Conservation (phyloP, 148 eudicot species). For the Suaeda aralocaspica region DNA sequence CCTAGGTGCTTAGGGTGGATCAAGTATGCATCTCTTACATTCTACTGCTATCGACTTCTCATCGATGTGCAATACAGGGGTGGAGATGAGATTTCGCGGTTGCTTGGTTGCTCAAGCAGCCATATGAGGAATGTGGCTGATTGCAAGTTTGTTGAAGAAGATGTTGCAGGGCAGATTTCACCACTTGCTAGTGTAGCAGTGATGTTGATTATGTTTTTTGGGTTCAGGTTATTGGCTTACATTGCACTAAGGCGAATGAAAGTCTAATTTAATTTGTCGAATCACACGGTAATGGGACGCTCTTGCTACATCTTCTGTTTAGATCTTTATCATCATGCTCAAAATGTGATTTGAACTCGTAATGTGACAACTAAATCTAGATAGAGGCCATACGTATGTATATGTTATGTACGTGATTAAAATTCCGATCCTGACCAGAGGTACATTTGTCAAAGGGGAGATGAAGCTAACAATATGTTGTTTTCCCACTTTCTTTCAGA, state of each 20-base stretch:
- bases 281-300: too few species aligned
- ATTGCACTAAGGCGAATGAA: constrained; percentile 47
- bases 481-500: background rate
- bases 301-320: background rate
- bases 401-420: background rate
- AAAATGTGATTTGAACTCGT: too few species aligned
- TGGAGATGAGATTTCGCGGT: constrained; percentile 42
- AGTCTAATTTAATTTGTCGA: too few species aligned
- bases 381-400: background rate
- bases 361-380: background rate
- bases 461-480: constrained; percentile 9
- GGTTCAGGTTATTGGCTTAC: constrained; percentile 71
- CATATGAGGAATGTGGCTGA: constrained; percentile 17
- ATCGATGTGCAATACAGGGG: constrained; percentile 72
- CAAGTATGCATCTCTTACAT: constrained; percentile 63
- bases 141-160: constrained; percentile 71
- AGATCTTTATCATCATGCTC: too few species aligned
- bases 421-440: too few species aligned
- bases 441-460: too few species aligned
- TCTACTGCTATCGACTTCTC: constrained; percentile 61
- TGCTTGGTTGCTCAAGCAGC: constrained; percentile 45
- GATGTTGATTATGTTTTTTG: constrained; percentile 55
- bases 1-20: constrained; percentile 70
- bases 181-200: constrained; percentile 43
- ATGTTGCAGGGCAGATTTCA: constrained; percentile 54